Percentiles rank a stretch among this genome's conserved stretches.
Evolutionary conservation across 1,284 basidiomycete genomes (phyloP).

Genomic region (Trichosporon asahii): DNA sequence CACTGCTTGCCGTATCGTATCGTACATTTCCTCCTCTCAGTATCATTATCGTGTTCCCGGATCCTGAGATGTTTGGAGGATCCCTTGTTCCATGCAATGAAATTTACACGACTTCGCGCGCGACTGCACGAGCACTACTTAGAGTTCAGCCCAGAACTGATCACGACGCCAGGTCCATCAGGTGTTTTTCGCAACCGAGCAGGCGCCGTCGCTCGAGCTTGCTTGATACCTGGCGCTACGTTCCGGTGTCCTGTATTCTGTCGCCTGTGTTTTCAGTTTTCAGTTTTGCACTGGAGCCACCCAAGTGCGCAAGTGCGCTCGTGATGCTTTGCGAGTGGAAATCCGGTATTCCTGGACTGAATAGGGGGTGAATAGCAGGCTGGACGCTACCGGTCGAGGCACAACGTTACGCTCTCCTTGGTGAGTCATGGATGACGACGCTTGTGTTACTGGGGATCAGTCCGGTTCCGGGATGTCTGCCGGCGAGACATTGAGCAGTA

Average conservation of each 20-base stretch:
- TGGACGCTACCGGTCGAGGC: not conserved
- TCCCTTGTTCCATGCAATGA: conserved; percentile 1
- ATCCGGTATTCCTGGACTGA: not conserved
- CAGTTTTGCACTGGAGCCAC: not conserved
- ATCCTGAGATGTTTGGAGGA: not conserved
- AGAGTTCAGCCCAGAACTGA: not conserved
- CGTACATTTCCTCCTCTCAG: not conserved
- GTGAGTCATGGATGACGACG: conserved; percentile 4
- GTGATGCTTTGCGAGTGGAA: not conserved
- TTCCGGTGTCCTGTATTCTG: not conserved
- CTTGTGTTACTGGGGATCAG: not conserved
- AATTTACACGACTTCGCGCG: not conserved
- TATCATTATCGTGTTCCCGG: not conserved
- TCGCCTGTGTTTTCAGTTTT: not conserved
- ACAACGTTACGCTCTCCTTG: not conserved
- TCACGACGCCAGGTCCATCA: not conserved
- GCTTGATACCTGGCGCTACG: not conserved
- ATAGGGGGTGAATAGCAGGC: not conserved
- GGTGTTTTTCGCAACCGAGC: not conserved
- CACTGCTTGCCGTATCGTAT: not conserved
- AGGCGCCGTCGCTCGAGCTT: not conserved
- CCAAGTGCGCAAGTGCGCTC: not conserved
- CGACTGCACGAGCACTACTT: not conserved
- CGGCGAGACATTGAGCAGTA: not conserved
- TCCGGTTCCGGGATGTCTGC: not conserved